phyloP scores from a whole-genome alignment of 257 asterid genomes.

The Paraleonurus japonicus region DNA sequence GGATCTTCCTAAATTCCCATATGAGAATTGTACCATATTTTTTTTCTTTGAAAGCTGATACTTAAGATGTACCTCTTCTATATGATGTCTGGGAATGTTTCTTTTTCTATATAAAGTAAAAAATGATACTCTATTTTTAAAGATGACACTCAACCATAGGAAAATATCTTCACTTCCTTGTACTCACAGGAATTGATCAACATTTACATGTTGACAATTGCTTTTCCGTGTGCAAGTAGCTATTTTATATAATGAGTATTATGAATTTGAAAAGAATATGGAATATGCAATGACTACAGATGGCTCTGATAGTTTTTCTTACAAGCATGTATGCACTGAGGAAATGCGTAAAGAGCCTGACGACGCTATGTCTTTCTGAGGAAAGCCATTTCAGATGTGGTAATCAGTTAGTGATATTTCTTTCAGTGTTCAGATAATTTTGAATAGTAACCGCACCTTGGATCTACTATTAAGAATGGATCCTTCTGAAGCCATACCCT shows the following conservation, averaged over 20 bases:
- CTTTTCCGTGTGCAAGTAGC: background rate
- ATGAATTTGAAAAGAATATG: constrained; percentile 5
- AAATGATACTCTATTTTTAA: background rate
- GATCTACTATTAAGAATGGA: background rate
- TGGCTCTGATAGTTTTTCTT: background rate
- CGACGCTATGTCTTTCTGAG: background rate
- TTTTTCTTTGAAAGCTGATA: background rate
- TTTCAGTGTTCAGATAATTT: background rate
- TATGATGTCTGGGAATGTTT: background rate
- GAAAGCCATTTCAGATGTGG: background rate
- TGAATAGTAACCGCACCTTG: background rate
- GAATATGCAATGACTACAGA: background rate
- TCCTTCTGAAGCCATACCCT: background rate
- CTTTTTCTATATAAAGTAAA: background rate
- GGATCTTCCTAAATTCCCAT: background rate
- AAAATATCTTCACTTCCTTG: constrained; percentile 16
- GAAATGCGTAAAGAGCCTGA: background rate
- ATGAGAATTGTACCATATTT: background rate
- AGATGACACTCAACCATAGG: background rate
- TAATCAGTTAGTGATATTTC: background rate
- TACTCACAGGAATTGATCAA: background rate
- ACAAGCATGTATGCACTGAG: background rate
- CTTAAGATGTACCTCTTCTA: background rate
- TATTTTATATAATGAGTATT: background rate
- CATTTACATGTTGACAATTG: background rate